phyloP scores from a whole-genome alignment of 1,284 basidiomycete species.

The Pascua guehoae region DNA sequence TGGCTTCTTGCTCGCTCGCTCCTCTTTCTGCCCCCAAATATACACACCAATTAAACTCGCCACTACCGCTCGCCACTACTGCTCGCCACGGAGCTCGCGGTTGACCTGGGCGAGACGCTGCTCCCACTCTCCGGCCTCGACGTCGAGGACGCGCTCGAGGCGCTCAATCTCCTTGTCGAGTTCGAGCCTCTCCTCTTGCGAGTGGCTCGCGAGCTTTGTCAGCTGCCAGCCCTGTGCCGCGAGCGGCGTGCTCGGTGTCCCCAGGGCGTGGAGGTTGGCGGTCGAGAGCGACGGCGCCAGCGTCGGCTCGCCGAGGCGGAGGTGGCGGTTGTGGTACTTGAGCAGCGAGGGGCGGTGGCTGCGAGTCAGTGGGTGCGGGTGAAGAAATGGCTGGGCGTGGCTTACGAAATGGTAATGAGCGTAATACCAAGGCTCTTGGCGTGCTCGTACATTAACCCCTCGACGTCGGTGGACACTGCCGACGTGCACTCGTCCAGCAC shows the following conservation, averaged over 20 bases:
- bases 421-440: slow-evolving; percentile 90
- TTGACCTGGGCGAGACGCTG: slow-evolving; percentile 63
- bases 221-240: slow-evolving; percentile 43
- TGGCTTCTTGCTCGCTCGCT: too few species aligned
- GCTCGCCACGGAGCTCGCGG: slow-evolving; percentile 37
- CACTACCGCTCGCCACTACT: slow-evolving; percentile 15
- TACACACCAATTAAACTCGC: background rate
- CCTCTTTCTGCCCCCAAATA: too few species aligned
- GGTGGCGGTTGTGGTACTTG: slow-evolving; percentile 55
- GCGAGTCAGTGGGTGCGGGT: background rate
- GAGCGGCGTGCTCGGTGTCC: slow-evolving; percentile 29
- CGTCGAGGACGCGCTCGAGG: slow-evolving; percentile 39
- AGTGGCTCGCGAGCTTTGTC: slow-evolving; percentile 32
- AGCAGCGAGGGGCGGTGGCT: slow-evolving; percentile 54
- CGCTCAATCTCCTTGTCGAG: slow-evolving; percentile 51
- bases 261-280: slow-evolving; percentile 29
- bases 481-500: slow-evolving; percentile 79
- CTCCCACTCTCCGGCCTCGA: slow-evolving; percentile 66
- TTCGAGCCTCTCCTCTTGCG: slow-evolving; percentile 40
- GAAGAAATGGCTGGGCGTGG: slow-evolving; percentile 40
- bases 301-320: slow-evolving; percentile 45
- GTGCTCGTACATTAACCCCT: slow-evolving; percentile 92
- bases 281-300: slow-evolving; percentile 19
- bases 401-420: slow-evolving; percentile 78
- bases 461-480: slow-evolving; percentile 93